Base-by-base conservation (phyloP, 2,329 filamentous ascomycete species). In the Phyllosticta capitalensis region DNA sequence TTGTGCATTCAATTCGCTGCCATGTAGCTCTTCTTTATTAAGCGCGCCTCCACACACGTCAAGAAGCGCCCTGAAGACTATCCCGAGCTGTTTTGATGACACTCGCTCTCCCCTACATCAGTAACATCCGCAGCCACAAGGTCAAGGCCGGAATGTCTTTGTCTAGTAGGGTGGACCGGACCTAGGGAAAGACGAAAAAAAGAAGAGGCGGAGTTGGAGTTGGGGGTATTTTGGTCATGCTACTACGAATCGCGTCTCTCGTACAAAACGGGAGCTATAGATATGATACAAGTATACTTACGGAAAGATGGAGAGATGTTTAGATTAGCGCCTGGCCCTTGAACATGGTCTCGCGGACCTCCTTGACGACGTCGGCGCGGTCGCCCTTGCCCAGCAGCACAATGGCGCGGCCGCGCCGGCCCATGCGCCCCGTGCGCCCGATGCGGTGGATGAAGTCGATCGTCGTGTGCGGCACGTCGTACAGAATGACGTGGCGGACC, bases 371-470 rank as follows among this genome's bases (percentile, higher is more conserved):
- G 73, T 97, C 92, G 69, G 88, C 89, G 57, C 94, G 80, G 72
- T 97, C 94, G 63, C 91, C 83, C 72, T 89, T 92, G 63, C 92
- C 92, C 1, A 96, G 89, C 38, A 99, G 77, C 26, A 97, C 92
- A 64, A 97, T 86, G 20, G 91, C 94, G 59, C 92, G 82, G 17
- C 94, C 94, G 71, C 94, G 83, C 63, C 91, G 83, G 2, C 91
- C 91, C 90, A 97, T 97, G 33, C 94, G 83, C 0, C 94, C 94
- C 1, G 94, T 90, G 60, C 94, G 83, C 17, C 94, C 94, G 4
- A 97, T 83, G 17, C 95, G 87, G 74, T 99, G 95, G 68, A 99
- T 96, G 68, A 99, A 99, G 73, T 99, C 95, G 62, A 99, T 95
- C 0, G 91, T 95, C 0, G 90, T 95, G 70, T 97, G 92, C 4